Conservation (phyloP, 73 alveolate species). For the Tetrahymena thermophila region DNA sequence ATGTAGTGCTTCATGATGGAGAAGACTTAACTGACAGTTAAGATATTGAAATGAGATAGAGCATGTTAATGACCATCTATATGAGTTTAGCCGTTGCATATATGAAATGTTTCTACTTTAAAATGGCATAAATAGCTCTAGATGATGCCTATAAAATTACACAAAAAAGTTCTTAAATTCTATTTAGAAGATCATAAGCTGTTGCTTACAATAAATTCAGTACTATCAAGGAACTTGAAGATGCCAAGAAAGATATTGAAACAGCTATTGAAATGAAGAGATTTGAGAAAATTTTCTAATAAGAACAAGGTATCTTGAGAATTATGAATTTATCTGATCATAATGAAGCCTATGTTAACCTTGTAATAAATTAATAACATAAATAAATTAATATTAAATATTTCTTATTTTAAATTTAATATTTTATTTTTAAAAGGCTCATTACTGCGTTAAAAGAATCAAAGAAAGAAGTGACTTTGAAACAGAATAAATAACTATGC, state of each 20-base stretch:
- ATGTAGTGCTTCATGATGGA: constrained; percentile 16
- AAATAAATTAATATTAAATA: neutral
- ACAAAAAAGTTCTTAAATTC: constrained; percentile 21
- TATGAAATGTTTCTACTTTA: constrained; percentile 26
- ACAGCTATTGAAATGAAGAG: constrained; percentile 21
- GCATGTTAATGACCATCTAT: constrained; percentile 16
- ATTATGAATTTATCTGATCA: constrained; percentile 32
- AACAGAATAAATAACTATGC: constrained; percentile 3
- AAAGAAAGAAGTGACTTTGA: constrained; percentile 14
- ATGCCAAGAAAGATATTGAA: constrained; percentile 29
- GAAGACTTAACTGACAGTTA: constrained; percentile 26
- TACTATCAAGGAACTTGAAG: constrained; percentile 12
- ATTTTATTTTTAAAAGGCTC: constrained; percentile 10
- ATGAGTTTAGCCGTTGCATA: constrained; percentile 34
- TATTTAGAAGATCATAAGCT: constrained; percentile 36
- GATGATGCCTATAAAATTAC: constrained; percentile 30
- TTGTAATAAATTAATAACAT: neutral
- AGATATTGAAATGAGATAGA: constrained; percentile 34
- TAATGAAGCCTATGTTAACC: constrained; percentile 35
- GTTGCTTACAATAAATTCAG: constrained; percentile 28
- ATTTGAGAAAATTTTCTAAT: constrained; percentile 26
- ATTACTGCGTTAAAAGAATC: constrained; percentile 2
- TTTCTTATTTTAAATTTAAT: neutral
- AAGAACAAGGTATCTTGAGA: constrained; percentile 38
- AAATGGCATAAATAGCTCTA: constrained; percentile 19